These are phyloP conservation scores for Dactylellina sp. DNA, from an alignment of 2,329 filamentous ascomycete species.

Conservation along the genomic window DNA sequence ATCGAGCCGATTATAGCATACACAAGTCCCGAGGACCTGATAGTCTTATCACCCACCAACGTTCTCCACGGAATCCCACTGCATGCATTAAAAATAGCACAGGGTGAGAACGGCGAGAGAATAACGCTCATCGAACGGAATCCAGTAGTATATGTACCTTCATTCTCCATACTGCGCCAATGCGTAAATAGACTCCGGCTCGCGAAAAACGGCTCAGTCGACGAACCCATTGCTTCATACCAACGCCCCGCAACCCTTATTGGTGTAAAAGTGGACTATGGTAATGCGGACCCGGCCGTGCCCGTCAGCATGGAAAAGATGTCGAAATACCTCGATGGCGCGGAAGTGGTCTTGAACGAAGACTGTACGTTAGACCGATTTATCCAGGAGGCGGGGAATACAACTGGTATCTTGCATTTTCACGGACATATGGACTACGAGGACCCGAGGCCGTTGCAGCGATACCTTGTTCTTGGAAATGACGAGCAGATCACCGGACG, in stretches of 20 bases:
- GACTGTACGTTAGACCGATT: constrained; percentile 9
- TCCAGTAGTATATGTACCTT: constrained; percentile 47
- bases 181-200: constrained; percentile 43
- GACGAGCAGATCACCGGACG: constrained; percentile 24
- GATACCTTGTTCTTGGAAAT: constrained; percentile 21
- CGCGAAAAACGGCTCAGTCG: not conserved
- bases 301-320: constrained; percentile 20
- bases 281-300: constrained; percentile 12
- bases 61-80: constrained; percentile 40
- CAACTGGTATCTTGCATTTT: constrained; percentile 45
- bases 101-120: constrained; percentile 20
- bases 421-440: constrained; percentile 53
- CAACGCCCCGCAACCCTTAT: constrained; percentile 26
- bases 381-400: not conserved
- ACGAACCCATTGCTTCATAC: not conserved
- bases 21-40: constrained; percentile 37
- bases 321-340: constrained; percentile 13
- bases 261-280: constrained; percentile 46
- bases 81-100: constrained; percentile 29
- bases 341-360: constrained; percentile 17
- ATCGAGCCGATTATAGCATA: constrained; percentile 30
- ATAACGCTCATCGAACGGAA: constrained; percentile 42
- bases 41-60: constrained; percentile 44
- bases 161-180: constrained; percentile 52
- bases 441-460: constrained; percentile 25